Percentiles rank a stretch among this genome's conserved stretches.
Evolutionary conservation across 1,284 basidiomycete genomes (phyloP).

Genomic region (Fomitopsis schrenkii): DNA sequence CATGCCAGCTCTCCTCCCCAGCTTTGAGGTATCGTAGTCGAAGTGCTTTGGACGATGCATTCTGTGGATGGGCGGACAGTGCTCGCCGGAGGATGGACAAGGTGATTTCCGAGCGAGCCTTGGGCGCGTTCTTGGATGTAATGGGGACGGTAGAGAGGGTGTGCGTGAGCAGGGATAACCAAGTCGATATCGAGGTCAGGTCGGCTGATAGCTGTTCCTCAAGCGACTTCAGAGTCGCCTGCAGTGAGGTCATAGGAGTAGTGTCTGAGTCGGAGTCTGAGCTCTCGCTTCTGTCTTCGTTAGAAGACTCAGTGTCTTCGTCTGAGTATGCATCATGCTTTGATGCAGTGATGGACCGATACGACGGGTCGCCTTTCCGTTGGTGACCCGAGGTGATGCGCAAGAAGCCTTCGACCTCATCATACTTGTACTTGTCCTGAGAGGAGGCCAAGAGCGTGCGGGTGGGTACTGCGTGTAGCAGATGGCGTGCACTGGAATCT

Average conservation of each 20-base stretch:
- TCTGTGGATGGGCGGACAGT: constrained; percentile 48
- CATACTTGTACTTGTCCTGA: constrained; percentile 39
- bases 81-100: constrained; percentile 66
- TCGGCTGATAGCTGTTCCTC: constrained; percentile 50
- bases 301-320: constrained; percentile 37
- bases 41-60: constrained; percentile 45
- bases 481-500: constrained; percentile 47
- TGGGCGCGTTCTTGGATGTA: constrained; percentile 59
- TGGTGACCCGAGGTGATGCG: constrained; percentile 40
- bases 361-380: constrained; percentile 36
- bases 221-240: constrained; percentile 52
- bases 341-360: constrained; percentile 44
- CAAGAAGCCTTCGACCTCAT: constrained; percentile 65
- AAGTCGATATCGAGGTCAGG: constrained; percentile 50
- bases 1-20: constrained; percentile 68
- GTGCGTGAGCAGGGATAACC: constrained; percentile 65
- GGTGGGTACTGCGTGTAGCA: constrained; percentile 47
- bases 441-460: constrained; percentile 39
- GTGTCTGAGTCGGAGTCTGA: constrained; percentile 30
- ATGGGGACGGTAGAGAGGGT: constrained; percentile 55
- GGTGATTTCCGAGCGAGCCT: constrained; percentile 65
- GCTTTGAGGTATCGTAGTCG: constrained; percentile 63
- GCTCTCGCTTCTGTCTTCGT: constrained; percentile 25
- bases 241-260: constrained; percentile 44
- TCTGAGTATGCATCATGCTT: constrained; percentile 39